These are phyloP conservation scores for Neonectria coccinea DNA, from an alignment of 2,329 filamentous ascomycete genomes.

Conservation along the genomic window DNA sequence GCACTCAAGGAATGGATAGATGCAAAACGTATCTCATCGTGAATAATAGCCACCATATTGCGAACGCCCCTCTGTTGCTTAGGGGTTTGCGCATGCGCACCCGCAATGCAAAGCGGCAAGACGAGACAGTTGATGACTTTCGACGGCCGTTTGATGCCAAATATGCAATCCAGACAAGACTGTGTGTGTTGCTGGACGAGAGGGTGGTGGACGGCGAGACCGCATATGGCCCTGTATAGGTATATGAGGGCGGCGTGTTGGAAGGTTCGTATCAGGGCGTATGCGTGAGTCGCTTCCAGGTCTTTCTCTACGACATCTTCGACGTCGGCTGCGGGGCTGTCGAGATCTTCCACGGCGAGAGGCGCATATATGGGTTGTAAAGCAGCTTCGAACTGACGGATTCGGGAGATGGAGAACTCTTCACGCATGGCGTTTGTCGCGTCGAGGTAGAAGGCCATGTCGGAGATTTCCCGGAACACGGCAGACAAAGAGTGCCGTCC, in stretches of 20 bases:
- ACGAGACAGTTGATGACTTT: constrained; percentile 55
- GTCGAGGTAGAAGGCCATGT: constrained; percentile 47
- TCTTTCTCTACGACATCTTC: constrained; percentile 32
- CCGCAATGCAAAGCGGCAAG: constrained; percentile 53
- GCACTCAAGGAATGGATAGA: constrained; percentile 53
- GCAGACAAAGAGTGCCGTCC: constrained; percentile 50
- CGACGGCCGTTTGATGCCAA: constrained; percentile 50
- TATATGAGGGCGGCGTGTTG: constrained; percentile 57
- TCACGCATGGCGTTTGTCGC: constrained; percentile 29
- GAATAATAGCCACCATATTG: constrained; percentile 38
- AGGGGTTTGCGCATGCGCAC: constrained; percentile 48
- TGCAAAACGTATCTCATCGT: constrained; percentile 49
- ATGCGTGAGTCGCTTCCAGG: constrained; percentile 49
- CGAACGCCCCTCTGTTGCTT: constrained; percentile 45
- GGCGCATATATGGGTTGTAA: constrained; percentile 45
- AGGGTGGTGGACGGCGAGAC: constrained; percentile 52
- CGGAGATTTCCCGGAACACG: constrained; percentile 49
- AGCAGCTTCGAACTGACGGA: constrained; percentile 45
- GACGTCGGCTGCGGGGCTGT: constrained; percentile 5
- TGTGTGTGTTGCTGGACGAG: constrained; percentile 55
- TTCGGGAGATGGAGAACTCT: constrained; percentile 45
- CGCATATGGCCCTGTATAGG: constrained; percentile 57
- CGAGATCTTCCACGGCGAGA: constrained; percentile 42
- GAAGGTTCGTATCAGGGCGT: constrained; percentile 54
- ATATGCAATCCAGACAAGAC: constrained; percentile 52